Evolutionary conservation across 176 grass and related monocot species (phyloP), one percentile per base, ranked within the genome.

Genomic region (Eragrostis curvula): DNA sequence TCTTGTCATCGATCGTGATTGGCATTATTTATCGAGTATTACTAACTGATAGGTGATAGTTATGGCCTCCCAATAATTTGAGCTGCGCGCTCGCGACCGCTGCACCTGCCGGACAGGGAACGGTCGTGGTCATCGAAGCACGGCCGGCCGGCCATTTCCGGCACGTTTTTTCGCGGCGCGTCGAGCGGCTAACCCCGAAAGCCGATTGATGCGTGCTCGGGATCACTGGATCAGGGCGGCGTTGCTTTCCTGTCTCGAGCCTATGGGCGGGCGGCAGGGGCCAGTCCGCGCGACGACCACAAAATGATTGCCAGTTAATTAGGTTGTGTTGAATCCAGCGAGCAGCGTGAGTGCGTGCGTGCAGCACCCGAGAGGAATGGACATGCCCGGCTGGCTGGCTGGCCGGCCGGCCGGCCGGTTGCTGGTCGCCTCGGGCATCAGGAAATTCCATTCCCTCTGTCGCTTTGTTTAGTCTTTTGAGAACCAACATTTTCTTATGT

Each of bases 51-150:
- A n/a, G n/a, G n/a, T n/a, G 32, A 36, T 36, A 36, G 32, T 2
- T 36, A 36, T 36, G 32, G 32, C 32, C 3, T 36, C 32, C 32
- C 32, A 2, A 36, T 36, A 36, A 36, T 36, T 36, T 36, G 32
- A 36, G 32, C 32, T 36, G 32, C 32, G 32, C 32, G 32, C 32
- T 36, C 32, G 32, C 32, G 32, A 36, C 32, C 32, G 32, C 32
- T 36, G 32, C 32, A 36, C 32, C 32, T 36, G 32, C 32, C 32
- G 58, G 11, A 28, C 58, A 46, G 25, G 25, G 61, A 32, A 46
- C 58, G 2, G 58, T 78, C 75, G 58, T 45, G 58, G 57, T 78
- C 74, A 47, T 43, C 56, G 74, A 17, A 29, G 68, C 44, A 10
- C 30, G 8, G 40, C 32, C 57, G 56, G n/a, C n/a, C 57, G 24